Percentiles rank a stretch among this genome's conserved stretches.
These are phyloP conservation scores for Lichtheimia corymbifera DNA, from an alignment of 371 early-diverging fungal genomes.

Conservation along the genomic window DNA sequence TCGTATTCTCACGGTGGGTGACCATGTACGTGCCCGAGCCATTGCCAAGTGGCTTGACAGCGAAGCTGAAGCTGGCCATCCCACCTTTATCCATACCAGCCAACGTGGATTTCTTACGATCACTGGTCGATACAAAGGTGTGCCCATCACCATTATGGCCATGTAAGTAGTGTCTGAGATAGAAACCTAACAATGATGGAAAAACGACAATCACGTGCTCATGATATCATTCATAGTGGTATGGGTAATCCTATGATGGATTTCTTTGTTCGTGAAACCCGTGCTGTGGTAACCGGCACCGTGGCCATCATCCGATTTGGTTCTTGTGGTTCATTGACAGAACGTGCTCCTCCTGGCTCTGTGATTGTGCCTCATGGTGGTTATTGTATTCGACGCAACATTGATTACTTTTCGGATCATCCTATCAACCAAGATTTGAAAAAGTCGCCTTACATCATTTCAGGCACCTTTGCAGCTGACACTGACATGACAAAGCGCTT, in stretches of 20 bases:
- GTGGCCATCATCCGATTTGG: conserved; percentile 87
- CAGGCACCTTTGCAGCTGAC: conserved; percentile 67
- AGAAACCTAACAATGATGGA: background rate
- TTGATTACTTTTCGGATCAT: conserved; percentile 66
- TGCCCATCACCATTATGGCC: conserved; percentile 85
- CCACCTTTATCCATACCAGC: conserved; percentile 61
- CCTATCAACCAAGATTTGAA: conserved; percentile 30
- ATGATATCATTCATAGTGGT: conserved; percentile 27
- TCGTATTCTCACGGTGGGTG: conserved; percentile 93
- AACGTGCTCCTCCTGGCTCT: conserved; percentile 63
- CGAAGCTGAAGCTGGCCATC: conserved; percentile 51
- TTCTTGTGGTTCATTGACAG: conserved; percentile 83
- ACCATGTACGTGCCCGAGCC: conserved; percentile 74
- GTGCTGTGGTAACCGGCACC: conserved; percentile 85
- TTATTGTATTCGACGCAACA: conserved; percentile 76
- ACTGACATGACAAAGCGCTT: conserved; percentile 52
- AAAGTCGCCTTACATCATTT: conserved; percentile 65
- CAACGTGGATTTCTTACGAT: conserved; percentile 91
- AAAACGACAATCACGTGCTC: background rate
- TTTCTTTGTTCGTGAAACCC: conserved; percentile 89
- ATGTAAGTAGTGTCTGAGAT: conserved; percentile 54
- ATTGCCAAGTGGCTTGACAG: conserved; percentile 67
- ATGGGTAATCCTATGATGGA: conserved; percentile 93
- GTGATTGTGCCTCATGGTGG: conserved; percentile 77
- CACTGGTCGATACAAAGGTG: conserved; percentile 83